Percentiles rank a stretch among this genome's conserved stretches.
phyloP scores from a whole-genome alignment of 2,329 filamentous ascomycete species.

The Botryotinia narcissicola region DNA sequence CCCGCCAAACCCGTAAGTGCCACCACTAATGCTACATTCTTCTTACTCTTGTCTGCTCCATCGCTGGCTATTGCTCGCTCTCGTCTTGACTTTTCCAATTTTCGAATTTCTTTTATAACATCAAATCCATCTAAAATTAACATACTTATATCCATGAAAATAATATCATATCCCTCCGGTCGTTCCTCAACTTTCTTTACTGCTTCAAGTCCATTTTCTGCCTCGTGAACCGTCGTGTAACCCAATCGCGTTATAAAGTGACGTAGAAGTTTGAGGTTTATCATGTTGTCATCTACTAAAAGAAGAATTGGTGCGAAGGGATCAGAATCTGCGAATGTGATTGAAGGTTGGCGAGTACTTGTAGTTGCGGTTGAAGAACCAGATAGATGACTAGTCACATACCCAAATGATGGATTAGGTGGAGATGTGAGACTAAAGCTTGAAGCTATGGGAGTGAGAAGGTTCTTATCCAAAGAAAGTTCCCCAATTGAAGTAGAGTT shows the following conservation, averaged over 20 bases:
- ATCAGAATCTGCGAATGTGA: not conserved
- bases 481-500: not conserved
- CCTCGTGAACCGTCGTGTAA: constrained; percentile 43
- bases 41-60: constrained; percentile 26
- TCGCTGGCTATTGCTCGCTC: constrained; percentile 22
- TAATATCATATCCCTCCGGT: constrained; percentile 43
- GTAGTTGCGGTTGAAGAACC: not conserved
- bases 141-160: constrained; percentile 54
- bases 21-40: constrained; percentile 39
- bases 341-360: not conserved
- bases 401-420: not conserved
- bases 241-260: constrained; percentile 42
- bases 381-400: not conserved
- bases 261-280: constrained; percentile 43
- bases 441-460: not conserved
- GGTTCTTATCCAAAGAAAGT: not conserved
- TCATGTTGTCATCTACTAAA: constrained; percentile 45
- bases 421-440: not conserved
- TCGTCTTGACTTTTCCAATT: constrained; percentile 49
- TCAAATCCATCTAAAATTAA: constrained; percentile 53
- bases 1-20: constrained; percentile 42
- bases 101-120: constrained; percentile 42
- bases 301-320: constrained; percentile 33
- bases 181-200: constrained; percentile 43
- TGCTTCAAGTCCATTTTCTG: constrained; percentile 49